Conservation (phyloP, 176 grass and related monocot genomes). For the Dendrocalamus sinicus region DNA sequence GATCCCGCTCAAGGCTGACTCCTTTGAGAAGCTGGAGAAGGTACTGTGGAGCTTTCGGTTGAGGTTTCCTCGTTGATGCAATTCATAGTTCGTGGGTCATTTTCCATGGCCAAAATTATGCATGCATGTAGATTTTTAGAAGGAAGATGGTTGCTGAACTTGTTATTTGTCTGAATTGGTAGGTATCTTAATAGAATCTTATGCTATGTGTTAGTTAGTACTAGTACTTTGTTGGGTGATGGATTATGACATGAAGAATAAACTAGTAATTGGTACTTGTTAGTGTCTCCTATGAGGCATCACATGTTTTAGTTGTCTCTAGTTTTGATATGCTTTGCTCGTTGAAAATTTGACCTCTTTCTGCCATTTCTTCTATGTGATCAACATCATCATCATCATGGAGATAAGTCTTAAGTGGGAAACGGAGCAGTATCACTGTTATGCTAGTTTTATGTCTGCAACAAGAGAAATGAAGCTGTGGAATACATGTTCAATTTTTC, state of each 20-base stretch:
- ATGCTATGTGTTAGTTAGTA: constrained; percentile 21
- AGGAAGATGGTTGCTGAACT: constrained; percentile 23
- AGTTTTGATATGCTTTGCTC: constrained; percentile 28
- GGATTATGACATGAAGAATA: constrained; percentile 44
- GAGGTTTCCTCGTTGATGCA: constrained; percentile 14
- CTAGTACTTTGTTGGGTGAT: constrained; percentile 41
- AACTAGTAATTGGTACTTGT: constrained; percentile 1
- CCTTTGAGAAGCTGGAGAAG: constrained; percentile 92
- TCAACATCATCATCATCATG: constrained; percentile 6
- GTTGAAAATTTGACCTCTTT: not conserved
- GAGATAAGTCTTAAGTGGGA: not conserved
- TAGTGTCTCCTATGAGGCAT: constrained; percentile 29
- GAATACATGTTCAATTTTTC: not conserved
- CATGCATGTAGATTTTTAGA: constrained; percentile 31
- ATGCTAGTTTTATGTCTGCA: not conserved
- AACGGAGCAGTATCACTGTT: not conserved
- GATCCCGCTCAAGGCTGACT: constrained; percentile 87
- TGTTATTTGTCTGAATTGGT: constrained; percentile 31
- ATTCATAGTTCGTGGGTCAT: constrained; percentile 43
- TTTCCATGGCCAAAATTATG: constrained; percentile 37
- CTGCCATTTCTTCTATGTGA: constrained; percentile 3
- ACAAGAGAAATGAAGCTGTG: not conserved
- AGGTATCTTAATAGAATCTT: constrained; percentile 37
- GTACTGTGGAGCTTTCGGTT: constrained; percentile 59
- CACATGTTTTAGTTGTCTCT: constrained; percentile 15